Percentiles rank a stretch among this genome's conserved stretches.
These are phyloP conservation scores for Diatrype stigma DNA, from an alignment of 2,329 filamentous ascomycete genomes.

Conservation along the genomic window DNA sequence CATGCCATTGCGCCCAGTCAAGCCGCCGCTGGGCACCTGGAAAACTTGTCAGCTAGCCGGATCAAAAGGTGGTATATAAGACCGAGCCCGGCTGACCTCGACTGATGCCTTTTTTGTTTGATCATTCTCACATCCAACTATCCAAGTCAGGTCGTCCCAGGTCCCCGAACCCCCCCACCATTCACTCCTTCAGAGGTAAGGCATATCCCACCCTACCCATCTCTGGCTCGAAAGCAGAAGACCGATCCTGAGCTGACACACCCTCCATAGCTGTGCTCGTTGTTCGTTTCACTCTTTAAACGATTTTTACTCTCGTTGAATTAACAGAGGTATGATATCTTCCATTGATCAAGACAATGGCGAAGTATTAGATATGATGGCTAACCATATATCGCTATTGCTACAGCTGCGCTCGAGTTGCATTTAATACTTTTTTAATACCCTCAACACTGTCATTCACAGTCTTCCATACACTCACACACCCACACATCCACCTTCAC, in stretches of 20 bases:
- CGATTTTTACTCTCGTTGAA: slow-evolving; percentile 29
- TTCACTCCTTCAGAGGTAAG: slow-evolving; percentile 46
- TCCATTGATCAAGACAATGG: background rate
- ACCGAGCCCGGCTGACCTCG: slow-evolving; percentile 16
- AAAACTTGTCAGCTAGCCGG: too few relatives aligned
- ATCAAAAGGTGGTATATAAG: slow-evolving; percentile 35
- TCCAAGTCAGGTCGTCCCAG: slow-evolving; percentile 27
- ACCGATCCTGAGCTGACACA: slow-evolving; percentile 17
- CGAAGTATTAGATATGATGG: too few relatives aligned
- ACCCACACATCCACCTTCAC: background rate
- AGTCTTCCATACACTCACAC: background rate
- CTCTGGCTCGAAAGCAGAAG: background rate
- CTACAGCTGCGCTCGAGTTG: slow-evolving; percentile 41
- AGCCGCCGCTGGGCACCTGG: too few relatives aligned
- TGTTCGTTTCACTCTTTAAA: slow-evolving; percentile 42
- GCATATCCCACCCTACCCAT: slow-evolving; percentile 1
- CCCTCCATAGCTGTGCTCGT: slow-evolving; percentile 42
- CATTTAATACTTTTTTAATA: slow-evolving; percentile 31
- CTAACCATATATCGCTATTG: slow-evolving; percentile 18
- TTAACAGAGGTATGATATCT: slow-evolving; percentile 31
- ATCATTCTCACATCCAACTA: slow-evolving; percentile 23
- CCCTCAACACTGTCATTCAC: slow-evolving; percentile 20
- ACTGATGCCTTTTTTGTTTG: slow-evolving; percentile 19
- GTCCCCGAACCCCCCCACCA: slow-evolving; percentile 29
- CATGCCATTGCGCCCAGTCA: slow-evolving; percentile 7